These are phyloP conservation scores for Alternaria alternata DNA, from an alignment of 2,329 filamentous ascomycete genomes.

Conservation along the genomic window DNA sequence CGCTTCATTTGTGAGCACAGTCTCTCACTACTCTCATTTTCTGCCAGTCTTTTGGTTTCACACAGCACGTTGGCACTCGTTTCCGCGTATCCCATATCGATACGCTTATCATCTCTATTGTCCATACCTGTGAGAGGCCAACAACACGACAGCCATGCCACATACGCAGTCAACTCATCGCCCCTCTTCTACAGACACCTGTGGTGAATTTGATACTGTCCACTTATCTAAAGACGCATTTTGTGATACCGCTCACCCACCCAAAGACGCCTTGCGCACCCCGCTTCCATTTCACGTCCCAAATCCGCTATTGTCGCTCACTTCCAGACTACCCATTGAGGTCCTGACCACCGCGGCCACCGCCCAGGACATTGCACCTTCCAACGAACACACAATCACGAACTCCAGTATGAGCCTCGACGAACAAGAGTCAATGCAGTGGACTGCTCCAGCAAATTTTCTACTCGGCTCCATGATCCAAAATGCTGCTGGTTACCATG, in stretches of 20 bases:
- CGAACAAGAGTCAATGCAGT: slow-evolving; percentile 29
- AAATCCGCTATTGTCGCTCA: slow-evolving; percentile 21
- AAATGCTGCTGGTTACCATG: slow-evolving; percentile 21
- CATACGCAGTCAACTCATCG: slow-evolving; percentile 39
- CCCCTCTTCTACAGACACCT: slow-evolving; percentile 30
- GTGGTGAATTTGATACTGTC: slow-evolving; percentile 25
- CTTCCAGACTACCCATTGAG: slow-evolving; percentile 18
- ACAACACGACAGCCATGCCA: slow-evolving; percentile 44
- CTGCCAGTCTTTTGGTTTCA: slow-evolving; percentile 40
- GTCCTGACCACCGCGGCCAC: slow-evolving; percentile 26
- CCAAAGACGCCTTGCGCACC: slow-evolving; percentile 29
- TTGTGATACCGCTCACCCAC: slow-evolving; percentile 25
- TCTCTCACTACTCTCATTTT: slow-evolving; percentile 26
- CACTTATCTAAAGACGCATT: slow-evolving; percentile 26
- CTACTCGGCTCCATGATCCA: slow-evolving; percentile 20
- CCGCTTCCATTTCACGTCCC: slow-evolving; percentile 25
- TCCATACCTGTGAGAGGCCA: slow-evolving; percentile 29
- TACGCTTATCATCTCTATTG: slow-evolving; percentile 23
- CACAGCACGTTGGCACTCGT: slow-evolving; percentile 39
- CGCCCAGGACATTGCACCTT: slow-evolving; percentile 17
- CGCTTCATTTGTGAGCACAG: slow-evolving; percentile 43
- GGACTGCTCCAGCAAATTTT: slow-evolving; percentile 28
- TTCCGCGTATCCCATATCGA: slow-evolving; percentile 26
- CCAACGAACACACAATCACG: slow-evolving; percentile 4
- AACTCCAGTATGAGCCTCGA: slow-evolving; percentile 26